phyloP scores from a whole-genome alignment of 139 green algal genomes.

The Yamagishiella unicocca region DNA sequence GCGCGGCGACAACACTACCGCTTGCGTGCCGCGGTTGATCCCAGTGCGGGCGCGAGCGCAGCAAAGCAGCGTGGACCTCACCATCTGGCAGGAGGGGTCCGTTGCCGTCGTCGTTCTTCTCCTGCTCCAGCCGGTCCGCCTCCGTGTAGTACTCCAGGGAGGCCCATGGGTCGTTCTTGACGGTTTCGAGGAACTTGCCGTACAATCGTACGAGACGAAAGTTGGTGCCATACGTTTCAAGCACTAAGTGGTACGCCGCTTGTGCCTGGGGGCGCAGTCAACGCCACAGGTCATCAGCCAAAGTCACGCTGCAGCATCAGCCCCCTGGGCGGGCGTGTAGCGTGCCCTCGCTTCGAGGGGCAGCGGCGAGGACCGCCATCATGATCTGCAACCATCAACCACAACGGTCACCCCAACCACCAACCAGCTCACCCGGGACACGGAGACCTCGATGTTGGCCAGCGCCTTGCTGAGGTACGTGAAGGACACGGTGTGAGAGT shows the following conservation, averaged over 20 bases:
- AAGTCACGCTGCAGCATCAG: no score
- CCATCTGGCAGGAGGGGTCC: slow-evolving; percentile 26
- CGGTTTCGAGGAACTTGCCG: slow-evolving; percentile 60
- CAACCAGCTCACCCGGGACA: slow-evolving; percentile 30
- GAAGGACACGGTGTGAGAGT: slow-evolving; percentile 23
- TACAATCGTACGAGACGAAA: slow-evolving; percentile 58
- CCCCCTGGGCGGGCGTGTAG: no score
- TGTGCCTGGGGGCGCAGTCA: slow-evolving; percentile 19
- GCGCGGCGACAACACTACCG: no score
- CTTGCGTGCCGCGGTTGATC: no score
- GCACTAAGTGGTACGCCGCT: slow-evolving; percentile 32
- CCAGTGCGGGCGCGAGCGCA: no score
- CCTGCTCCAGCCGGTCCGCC: slow-evolving; percentile 25
- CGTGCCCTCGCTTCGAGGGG: no score
- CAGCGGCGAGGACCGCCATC: no score
- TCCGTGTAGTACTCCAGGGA: slow-evolving; percentile 32
- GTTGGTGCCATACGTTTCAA: slow-evolving; percentile 53
- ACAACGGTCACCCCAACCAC: no score
- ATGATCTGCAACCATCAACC: no score
- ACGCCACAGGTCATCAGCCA: no score
- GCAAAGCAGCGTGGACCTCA: no score
- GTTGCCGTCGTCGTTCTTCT: slow-evolving; percentile 10
- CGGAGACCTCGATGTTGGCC: neutral
- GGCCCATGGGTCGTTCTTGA: slow-evolving; percentile 59
- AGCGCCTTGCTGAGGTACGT: slow-evolving; percentile 27